Base-by-base conservation (phyloP, 352 stramenopile species). In the Blastocystis sp. region DNA sequence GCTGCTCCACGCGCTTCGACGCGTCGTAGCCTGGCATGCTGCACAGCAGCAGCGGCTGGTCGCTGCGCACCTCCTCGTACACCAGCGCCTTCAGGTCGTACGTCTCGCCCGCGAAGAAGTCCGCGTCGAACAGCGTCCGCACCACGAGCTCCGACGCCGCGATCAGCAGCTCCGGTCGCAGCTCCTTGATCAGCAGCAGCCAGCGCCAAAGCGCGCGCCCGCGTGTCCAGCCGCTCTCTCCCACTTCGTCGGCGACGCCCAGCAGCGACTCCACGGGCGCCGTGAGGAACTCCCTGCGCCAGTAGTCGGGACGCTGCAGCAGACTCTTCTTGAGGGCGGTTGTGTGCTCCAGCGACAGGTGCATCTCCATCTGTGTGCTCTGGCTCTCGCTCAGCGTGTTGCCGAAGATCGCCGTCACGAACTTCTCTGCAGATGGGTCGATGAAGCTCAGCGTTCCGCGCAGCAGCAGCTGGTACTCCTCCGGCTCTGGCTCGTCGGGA, bases 1-100 rank as follows among this genome's bases (percentile, higher is more conserved):
- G 92, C 24, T 94, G 90, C 84, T 99, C 95, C 77, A 99, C 95
- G 84, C 96, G 93, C 21, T 93, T 91, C 88, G 94, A 98, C 32
- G 97, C 96, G 89, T 99, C 97, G 85, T 98, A 97, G 38, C 96
- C 96, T 11, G 94, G 93, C 53, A 94, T 96, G 72, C 94, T 98
- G 87, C 94, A 98, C 34, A 99, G 89, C 65, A 99, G 88, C 29
- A 99, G 90, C n/a, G 94, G 95, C 53, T 93, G 90, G 3, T 90
- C 92, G 56, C 94, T 91, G 38, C 92, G 90, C 1, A 95, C 94
- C 46, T 97, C 94, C 46, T 92, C 88, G 87, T 96, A 91, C 27
- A 97, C 93, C 4, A 97, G 93, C 86, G 94, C 92, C 32, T 67
- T 21, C 7, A 88, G 24, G 54, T 36, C 36, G 46, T 86, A 67